Percentiles rank a stretch among this genome's conserved stretches.
These are phyloP conservation scores for Polyporus tsugae DNA, from an alignment of 1,284 basidiomycete genomes.

Conservation along the genomic window DNA sequence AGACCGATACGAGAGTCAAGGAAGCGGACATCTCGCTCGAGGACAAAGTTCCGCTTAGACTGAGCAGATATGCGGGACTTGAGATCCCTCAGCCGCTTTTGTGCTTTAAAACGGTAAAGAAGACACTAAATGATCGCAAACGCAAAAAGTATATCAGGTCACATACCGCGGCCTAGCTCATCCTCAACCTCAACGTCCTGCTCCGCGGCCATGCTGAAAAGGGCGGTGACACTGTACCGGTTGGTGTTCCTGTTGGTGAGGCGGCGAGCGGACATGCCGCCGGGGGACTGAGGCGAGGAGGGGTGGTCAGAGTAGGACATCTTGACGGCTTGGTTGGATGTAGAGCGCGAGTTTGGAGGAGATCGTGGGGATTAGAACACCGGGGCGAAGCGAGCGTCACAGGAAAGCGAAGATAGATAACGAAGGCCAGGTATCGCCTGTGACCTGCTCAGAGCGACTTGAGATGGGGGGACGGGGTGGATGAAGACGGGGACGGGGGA, in stretches of 20 bases:
- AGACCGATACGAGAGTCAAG: constrained; percentile 97
- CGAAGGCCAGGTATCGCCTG: constrained; percentile 35
- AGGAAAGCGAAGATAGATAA: constrained; percentile 33
- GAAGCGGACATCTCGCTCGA: constrained; percentile 98
- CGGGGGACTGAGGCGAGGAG: constrained; percentile 57
- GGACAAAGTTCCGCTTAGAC: constrained; percentile 99
- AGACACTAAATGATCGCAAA: constrained; percentile 7
- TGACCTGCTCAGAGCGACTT: constrained; percentile 36
- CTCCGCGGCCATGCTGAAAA: constrained; percentile 98
- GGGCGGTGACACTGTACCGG: constrained; percentile 94
- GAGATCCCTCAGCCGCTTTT: constrained; percentile 94
- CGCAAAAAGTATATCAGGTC: constrained; percentile 1
- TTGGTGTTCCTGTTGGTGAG: constrained; percentile 94
- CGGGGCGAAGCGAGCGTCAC: constrained; percentile 31
- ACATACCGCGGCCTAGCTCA: constrained; percentile 91
- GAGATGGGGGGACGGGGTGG: constrained; percentile 16
- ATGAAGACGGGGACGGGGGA: constrained; percentile 13
- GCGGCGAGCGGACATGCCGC: constrained; percentile 71
- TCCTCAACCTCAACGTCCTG: constrained; percentile 99
- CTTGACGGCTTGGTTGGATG: constrained; percentile 17
- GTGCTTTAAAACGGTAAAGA: constrained; percentile 57
- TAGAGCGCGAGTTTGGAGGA: constrained; percentile 21
- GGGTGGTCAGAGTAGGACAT: constrained; percentile 65
- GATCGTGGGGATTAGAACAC: constrained; percentile 29
- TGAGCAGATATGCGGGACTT: constrained; percentile 98